Evolutionary conservation across 2,329 filamentous ascomycete species (phyloP).

Genomic region (Trichoderma sp.): DNA sequence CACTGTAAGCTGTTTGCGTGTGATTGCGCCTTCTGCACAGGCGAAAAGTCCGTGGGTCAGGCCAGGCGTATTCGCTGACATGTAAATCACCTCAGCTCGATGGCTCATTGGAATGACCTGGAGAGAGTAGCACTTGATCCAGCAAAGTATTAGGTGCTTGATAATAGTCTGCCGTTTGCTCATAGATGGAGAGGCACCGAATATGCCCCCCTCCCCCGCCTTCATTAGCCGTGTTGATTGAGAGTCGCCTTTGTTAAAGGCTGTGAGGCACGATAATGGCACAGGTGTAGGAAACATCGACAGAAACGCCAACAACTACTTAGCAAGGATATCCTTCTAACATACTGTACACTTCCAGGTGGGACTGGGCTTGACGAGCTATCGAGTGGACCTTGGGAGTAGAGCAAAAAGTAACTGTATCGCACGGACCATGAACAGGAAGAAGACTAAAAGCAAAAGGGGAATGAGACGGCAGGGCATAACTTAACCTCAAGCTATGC

Average conservation of each 20-base stretch:
- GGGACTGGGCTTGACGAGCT: neutral
- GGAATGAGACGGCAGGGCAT: neutral
- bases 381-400: neutral
- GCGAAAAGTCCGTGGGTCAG: neutral
- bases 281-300: neutral
- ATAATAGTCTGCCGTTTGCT: neutral
- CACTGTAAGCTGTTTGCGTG: too few relatives aligned
- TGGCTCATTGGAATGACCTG: neutral
- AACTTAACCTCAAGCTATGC: neutral
- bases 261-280: neutral
- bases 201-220: neutral
- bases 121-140: neutral
- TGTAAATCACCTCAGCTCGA: neutral
- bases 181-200: neutral
- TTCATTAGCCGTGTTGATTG: constrained; percentile 2
- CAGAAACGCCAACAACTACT: neutral
- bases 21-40: neutral
- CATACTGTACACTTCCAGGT: neutral
- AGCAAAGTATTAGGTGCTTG: neutral
- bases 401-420: neutral
- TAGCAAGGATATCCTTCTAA: neutral
- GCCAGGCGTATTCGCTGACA: neutral
- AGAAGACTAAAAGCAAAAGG: neutral
- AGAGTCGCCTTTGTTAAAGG: neutral
- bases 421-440: neutral